Percentiles rank a stretch among this genome's conserved stretches.
Evolutionary conservation across 148 eudicot genomes (phyloP).

Genomic region (Amaranthus cruentus): DNA sequence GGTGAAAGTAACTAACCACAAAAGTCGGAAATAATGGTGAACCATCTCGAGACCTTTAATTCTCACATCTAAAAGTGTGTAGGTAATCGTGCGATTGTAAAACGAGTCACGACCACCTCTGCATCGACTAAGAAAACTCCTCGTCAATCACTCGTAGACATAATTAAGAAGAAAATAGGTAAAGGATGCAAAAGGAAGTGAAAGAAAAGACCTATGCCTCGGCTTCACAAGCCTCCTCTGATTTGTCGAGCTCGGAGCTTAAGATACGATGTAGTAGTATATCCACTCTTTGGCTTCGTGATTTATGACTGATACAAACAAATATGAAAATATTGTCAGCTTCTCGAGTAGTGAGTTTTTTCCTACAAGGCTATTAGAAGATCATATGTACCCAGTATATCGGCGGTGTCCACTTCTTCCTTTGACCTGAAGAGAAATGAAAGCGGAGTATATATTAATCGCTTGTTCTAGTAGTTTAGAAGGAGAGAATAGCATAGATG

Average conservation of each 20-base stretch:
- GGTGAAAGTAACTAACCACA: no score
- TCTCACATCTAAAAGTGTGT: no score
- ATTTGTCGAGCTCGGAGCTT: conserved; percentile 57
- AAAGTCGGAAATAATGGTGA: no score
- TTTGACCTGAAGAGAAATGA: conserved; percentile 34
- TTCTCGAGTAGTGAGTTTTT: neutral
- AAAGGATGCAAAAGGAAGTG: neutral
- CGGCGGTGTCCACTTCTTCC: conserved; percentile 39
- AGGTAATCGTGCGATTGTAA: no score
- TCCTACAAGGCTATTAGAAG: neutral
- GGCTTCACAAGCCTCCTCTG: conserved; percentile 24
- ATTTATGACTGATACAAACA: conserved; percentile 47
- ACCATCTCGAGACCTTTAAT: no score
- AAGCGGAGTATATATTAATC: neutral
- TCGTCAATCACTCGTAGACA: no score
- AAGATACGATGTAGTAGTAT: conserved; percentile 79
- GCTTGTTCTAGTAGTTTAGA: neutral
- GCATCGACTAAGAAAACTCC: no score
- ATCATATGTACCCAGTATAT: conserved; percentile 43
- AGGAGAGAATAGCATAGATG: neutral
- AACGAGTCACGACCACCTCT: no score
- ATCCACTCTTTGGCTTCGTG: conserved; percentile 79
- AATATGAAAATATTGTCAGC: conserved; percentile 1
- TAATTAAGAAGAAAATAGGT: neutral
- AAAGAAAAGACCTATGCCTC: conserved; percentile 17